Base-by-base conservation (phyloP, 176 grass and related monocot genomes). In the Lolium rigidum region DNA sequence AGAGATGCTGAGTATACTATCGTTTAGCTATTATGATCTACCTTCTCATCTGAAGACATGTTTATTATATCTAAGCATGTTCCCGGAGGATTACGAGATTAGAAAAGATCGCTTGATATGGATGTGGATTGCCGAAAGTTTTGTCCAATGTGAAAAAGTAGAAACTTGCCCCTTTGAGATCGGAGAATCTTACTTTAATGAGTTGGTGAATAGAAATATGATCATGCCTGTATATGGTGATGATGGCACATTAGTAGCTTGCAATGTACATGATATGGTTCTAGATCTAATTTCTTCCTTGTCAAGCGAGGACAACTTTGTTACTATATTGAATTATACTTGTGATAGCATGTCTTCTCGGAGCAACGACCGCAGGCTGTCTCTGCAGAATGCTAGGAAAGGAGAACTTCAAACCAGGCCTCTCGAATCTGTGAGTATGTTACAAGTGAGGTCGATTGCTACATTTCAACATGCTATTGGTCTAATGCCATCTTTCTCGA, bases 291-390 rank as follows among this genome's bases (percentile, higher is more conserved):
- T 84, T 6, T 6, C 25, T n/a, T 50, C 7, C 1, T 52, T 84
- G 7, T 63, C 82, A 51, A 76, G 26, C 0, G 57, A 84, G 21
- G 44, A 52, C 20, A 84, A 84, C 7, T 84, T 84, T 84, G 20
- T 50, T 7, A 51, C 3, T 17, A 5, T 64, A 51, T 6, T 50
- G 0, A 51, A 31, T 51, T 10, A 2, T 9, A 10, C 9, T 48
- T 2, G 47, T 48, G 10, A 48, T 63, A 3, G n/a, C 2, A 16
- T 11, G 20, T 38, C 22, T 51, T 11, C 6, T 10, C 0, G 4
- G n/a, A 4, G 20, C 0, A 37, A 5, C 16, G 0, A 21, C n/a
- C 22, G 82, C 3, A 84, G 82, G 56, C 4, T 84, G 1, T 84
- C 56, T 1, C 16, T 63, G 7, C 82, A 84, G 0, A 48, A 62